A percentile compares a stretch with the other conserved stretches of the same genome.
Evolutionary conservation across 2,329 filamentous ascomycete genomes (phyloP).

Genomic region (Aspergillus unguis): DNA sequence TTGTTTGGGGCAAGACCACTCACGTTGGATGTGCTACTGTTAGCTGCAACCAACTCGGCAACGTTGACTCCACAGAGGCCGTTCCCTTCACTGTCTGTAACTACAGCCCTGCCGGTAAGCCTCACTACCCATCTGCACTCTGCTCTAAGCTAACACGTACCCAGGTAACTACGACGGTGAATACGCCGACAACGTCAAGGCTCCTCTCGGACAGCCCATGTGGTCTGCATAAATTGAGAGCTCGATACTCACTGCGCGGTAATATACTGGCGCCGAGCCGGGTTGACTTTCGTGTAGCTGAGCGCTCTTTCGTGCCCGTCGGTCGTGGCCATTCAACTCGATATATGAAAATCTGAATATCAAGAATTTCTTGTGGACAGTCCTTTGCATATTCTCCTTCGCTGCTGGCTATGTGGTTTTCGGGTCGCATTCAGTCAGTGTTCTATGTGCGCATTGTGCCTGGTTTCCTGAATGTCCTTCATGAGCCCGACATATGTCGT

Average conservation of each 20-base stretch:
- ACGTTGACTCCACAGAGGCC: conserved; percentile 40
- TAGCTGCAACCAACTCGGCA: conserved; percentile 44
- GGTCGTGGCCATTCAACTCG: conserved; percentile 3
- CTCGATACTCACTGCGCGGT: conserved; percentile 1
- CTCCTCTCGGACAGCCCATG: conserved; percentile 39
- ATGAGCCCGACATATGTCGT: not conserved
- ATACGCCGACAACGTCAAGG: conserved; percentile 53
- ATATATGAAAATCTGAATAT: conserved; percentile 3
- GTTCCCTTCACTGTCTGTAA: conserved; percentile 85
- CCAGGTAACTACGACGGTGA: conserved; percentile 54
- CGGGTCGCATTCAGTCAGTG: not conserved
- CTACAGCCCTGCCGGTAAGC: conserved; percentile 70
- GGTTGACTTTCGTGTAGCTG: conserved; percentile 1
- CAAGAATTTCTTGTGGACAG: conserved; percentile 1
- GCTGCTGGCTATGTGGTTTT: conserved; percentile 3
- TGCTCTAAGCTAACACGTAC: not conserved
- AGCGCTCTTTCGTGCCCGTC: not conserved
- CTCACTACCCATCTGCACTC: conserved; percentile 15
- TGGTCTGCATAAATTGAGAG: conserved; percentile 26
- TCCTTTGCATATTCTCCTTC: conserved; percentile 10
- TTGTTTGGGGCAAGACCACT: conserved; percentile 65
- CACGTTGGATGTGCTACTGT: conserved; percentile 61
- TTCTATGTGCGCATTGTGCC: conserved; percentile 9
- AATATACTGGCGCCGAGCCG: not conserved
- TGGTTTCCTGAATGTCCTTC: not conserved